These are phyloP conservation scores for Pseudocercospora crystallina DNA, from an alignment of 2,329 filamentous ascomycete species.

Conservation along the genomic window DNA sequence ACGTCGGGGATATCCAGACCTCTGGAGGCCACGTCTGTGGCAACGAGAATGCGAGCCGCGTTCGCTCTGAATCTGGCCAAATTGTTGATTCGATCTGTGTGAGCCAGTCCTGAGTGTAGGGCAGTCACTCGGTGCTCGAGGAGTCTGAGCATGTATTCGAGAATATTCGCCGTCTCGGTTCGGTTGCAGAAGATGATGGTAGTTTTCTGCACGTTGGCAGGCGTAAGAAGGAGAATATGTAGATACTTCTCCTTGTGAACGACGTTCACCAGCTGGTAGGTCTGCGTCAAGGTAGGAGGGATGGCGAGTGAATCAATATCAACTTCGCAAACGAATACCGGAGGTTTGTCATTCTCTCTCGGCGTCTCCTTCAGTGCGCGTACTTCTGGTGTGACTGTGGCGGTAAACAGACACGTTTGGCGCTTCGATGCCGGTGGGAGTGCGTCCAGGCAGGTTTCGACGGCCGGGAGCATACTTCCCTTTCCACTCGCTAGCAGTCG, in stretches of 20 bases:
- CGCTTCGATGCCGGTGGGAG: slow-evolving; percentile 74
- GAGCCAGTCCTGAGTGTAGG: slow-evolving; percentile 82
- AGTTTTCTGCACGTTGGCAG: slow-evolving; percentile 70
- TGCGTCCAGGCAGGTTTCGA: slow-evolving; percentile 81
- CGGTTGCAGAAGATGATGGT: slow-evolving; percentile 95
- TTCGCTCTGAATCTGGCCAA: slow-evolving; percentile 86
- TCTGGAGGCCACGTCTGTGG: slow-evolving; percentile 90
- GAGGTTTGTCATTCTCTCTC: slow-evolving; percentile 38
- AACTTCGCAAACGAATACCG: slow-evolving; percentile 86
- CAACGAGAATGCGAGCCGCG: slow-evolving; percentile 81
- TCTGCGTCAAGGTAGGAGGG: slow-evolving; percentile 77
- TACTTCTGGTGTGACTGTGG: slow-evolving; percentile 91
- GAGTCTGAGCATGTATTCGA: slow-evolving; percentile 83
- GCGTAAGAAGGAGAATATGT: slow-evolving; percentile 81
- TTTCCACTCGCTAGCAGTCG: slow-evolving; percentile 72
- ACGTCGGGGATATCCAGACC: slow-evolving; percentile 96
- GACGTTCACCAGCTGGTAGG: slow-evolving; percentile 82
- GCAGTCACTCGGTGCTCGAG: slow-evolving; percentile 89
- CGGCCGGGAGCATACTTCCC: slow-evolving; percentile 91
- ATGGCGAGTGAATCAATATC: slow-evolving; percentile 72
- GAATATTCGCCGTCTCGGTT: slow-evolving; percentile 80
- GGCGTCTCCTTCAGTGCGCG: slow-evolving; percentile 69
- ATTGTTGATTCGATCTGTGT: slow-evolving; percentile 82
- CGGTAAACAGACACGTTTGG: slow-evolving; percentile 95
- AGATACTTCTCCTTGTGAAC: slow-evolving; percentile 95